Conservation (phyloP, 176 grass and related monocot species). For the Musa itinerans region DNA sequence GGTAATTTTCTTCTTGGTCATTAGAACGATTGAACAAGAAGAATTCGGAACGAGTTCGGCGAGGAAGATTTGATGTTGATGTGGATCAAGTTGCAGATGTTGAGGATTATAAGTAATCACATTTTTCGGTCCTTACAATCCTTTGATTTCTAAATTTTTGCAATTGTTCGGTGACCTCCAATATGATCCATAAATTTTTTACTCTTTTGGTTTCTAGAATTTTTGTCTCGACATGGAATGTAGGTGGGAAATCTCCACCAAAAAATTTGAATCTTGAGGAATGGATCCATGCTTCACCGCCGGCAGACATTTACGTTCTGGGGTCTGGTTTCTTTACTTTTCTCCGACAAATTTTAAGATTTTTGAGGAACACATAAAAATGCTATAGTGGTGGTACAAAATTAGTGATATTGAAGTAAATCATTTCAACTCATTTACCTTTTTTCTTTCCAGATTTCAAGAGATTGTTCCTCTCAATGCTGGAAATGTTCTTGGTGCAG, state of each 20-base stretch:
- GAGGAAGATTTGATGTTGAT: slow-evolving; percentile 46
- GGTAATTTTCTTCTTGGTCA: slow-evolving; percentile 3
- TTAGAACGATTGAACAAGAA: slow-evolving; percentile 26
- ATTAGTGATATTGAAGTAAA: not conserved
- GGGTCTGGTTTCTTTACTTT: slow-evolving; percentile 33
- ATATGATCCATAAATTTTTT: slow-evolving; percentile 12
- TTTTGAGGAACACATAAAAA: not conserved
- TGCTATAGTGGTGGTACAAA: not conserved
- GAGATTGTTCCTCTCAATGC: slow-evolving; percentile 12
- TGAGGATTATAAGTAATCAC: slow-evolving; percentile 55
- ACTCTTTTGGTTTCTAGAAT: slow-evolving; percentile 33
- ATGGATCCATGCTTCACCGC: slow-evolving; percentile 80
- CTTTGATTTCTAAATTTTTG: not conserved
- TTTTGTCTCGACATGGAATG: slow-evolving; percentile 92
- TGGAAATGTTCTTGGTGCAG: slow-evolving; percentile 8
- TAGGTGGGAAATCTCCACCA: slow-evolving; percentile 78
- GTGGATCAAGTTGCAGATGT: slow-evolving; percentile 39
- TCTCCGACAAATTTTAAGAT: not conserved
- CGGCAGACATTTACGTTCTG: slow-evolving; percentile 85
- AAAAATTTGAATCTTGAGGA: slow-evolving; percentile 75
- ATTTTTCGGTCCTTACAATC: slow-evolving; percentile 3
- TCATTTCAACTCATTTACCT: not conserved
- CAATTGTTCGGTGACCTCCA: not conserved
- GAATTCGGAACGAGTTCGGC: slow-evolving; percentile 13
- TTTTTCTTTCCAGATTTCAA: slow-evolving; percentile 5